Evolutionary conservation across 73 alveolate genomes (phyloP).

Genomic region (Paramecium sexaurelia): DNA sequence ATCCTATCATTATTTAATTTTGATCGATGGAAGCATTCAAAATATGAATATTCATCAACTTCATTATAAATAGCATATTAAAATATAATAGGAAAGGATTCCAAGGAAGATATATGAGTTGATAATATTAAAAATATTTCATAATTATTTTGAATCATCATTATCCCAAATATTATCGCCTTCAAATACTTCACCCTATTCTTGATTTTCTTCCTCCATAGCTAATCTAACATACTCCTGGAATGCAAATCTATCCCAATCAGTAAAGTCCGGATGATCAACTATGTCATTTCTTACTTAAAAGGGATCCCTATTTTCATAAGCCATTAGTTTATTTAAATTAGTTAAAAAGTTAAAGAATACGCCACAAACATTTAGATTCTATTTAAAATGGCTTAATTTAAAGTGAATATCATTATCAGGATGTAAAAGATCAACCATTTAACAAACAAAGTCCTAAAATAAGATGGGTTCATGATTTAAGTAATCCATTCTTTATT

Average conservation of each 20-base stretch:
- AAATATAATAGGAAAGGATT: neutral
- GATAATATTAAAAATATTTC: neutral
- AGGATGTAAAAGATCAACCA: conserved; percentile 72
- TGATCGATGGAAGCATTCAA: neutral
- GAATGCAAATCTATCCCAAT: conserved; percentile 98
- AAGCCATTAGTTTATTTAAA: conserved; percentile 78
- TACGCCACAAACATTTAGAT: conserved; percentile 84
- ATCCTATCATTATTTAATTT: neutral
- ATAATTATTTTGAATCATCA: neutral
- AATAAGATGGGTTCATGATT: conserved; percentile 96
- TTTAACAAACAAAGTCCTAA: conserved; percentile 93
- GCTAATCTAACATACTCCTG: conserved; percentile 94
- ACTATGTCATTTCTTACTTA: conserved; percentile 74
- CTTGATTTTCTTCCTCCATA: conserved; percentile 98
- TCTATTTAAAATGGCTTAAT: conserved; percentile 80
- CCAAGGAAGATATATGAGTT: neutral
- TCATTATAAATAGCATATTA: neutral
- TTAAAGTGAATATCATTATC: conserved; percentile 89
- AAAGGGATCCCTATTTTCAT: conserved; percentile 84
- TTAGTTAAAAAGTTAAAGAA: conserved; percentile 90
- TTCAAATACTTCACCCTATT: conserved; percentile 67
- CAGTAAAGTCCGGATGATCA: conserved; percentile 95
- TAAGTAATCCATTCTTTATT: conserved; percentile 91
- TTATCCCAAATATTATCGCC: conserved; percentile 60
- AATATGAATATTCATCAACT: neutral